Conservation (phyloP, 2,329 filamentous ascomycete species). For the Emericellopsis cladophorae region DNA sequence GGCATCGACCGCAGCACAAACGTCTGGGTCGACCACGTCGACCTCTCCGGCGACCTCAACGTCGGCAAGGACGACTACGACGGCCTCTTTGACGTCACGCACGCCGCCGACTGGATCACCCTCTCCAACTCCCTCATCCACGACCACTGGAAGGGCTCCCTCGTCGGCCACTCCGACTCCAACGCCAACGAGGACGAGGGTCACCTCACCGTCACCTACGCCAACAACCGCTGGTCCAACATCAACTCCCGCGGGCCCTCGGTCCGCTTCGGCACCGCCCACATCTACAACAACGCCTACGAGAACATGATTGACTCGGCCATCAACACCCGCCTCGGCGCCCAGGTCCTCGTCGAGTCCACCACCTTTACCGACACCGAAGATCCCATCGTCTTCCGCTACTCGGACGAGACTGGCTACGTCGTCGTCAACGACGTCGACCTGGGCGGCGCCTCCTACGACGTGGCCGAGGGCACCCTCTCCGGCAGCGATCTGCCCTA, state of each 20-base stretch:
- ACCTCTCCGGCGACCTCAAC: constrained; percentile 45
- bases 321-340: constrained; percentile 43
- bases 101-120: constrained; percentile 49
- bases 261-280: constrained; percentile 53
- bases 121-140: constrained; percentile 27
- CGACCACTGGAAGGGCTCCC: constrained; percentile 41
- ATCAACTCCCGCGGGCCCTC: constrained; percentile 51
- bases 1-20: constrained; percentile 43
- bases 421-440: constrained; percentile 24
- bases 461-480: constrained; percentile 36
- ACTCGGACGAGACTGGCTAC: constrained; percentile 25
- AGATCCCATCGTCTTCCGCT: constrained; percentile 17
- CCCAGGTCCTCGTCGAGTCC: constrained; percentile 47
- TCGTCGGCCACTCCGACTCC: constrained; percentile 47
- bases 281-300: constrained; percentile 43
- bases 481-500: constrained; percentile 40
- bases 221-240: constrained; percentile 54
- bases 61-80: constrained; percentile 60
- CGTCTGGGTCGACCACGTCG: constrained; percentile 56
- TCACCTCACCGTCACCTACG: constrained; percentile 50
- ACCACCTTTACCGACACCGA: constrained; percentile 29
- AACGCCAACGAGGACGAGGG: constrained; percentile 47
- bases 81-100: constrained; percentile 50
- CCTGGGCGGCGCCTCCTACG: constrained; percentile 30
- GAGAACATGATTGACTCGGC: constrained; percentile 26